A percentile compares a stretch with the other conserved stretches of the same genome.
Conservation (phyloP, 176 grass and related monocot species). For the Neostapfia colusana region DNA sequence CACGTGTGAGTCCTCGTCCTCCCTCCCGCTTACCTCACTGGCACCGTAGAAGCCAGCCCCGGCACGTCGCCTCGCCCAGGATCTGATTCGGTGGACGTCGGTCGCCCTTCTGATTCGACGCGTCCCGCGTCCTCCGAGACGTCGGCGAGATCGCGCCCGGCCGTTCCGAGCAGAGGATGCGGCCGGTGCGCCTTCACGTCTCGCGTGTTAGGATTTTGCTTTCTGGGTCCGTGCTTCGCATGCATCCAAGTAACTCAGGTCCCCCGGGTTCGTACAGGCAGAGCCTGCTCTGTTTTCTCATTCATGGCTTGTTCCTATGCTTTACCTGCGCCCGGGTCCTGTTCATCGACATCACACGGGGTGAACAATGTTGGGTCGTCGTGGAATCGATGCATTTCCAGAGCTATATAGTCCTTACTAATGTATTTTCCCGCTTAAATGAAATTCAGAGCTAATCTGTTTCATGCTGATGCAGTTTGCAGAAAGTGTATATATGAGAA, state of each 20-base stretch:
- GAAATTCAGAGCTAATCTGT: no score
- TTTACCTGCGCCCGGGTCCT: background rate
- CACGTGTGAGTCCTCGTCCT: slow-evolving; percentile 49
- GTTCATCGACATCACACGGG: background rate
- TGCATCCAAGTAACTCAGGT: background rate
- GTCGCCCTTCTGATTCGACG: background rate
- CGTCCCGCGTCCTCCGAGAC: background rate
- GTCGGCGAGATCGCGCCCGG: background rate
- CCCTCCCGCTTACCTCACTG: no score
- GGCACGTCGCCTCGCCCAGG: background rate
- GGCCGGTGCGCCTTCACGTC: no score
- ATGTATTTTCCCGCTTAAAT: no score
- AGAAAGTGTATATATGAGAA: slow-evolving; percentile 82
- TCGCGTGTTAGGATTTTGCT: background rate
- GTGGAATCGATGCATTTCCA: background rate
- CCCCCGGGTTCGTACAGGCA: background rate
- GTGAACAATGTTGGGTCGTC: background rate
- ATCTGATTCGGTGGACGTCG: background rate
- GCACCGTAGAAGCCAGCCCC: background rate
- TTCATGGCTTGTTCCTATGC: background rate
- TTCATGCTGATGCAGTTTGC: slow-evolving; percentile 58
- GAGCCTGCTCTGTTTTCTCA: background rate
- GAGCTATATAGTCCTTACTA: background rate
- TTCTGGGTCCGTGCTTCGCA: background rate
- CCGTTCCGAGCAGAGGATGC: background rate